Evolutionary conservation across 805 yeast genomes (phyloP).

Genomic region (Tetrapisispora namnaoensis): DNA sequence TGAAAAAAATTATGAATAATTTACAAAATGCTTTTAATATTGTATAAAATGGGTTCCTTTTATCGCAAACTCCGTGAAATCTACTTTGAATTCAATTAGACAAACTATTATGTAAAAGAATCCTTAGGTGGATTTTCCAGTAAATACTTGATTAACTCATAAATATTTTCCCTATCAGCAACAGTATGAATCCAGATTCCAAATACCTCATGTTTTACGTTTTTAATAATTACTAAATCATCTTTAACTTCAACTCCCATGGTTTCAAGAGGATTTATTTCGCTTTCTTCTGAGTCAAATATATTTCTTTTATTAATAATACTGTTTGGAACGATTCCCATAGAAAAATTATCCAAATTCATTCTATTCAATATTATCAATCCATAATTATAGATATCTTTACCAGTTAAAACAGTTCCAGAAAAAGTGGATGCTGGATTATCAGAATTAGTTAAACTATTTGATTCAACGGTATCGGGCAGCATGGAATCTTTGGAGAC

Average conservation of each 20-base stretch:
- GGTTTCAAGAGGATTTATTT: conserved; percentile 30
- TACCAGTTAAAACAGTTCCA: conserved; percentile 20
- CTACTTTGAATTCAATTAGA: too few relatives aligned
- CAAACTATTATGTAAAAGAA: conserved; percentile 18
- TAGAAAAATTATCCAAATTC: conserved; percentile 59
- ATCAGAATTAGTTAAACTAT: conserved; percentile 3
- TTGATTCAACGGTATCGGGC: conserved; percentile 9
- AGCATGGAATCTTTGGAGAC: conserved; percentile 18
- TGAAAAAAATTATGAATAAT: background rate
- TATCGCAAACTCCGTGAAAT: too few relatives aligned
- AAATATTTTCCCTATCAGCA: conserved; percentile 52
- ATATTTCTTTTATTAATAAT: conserved; percentile 35
- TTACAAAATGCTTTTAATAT: background rate
- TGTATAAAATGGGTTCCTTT: too few relatives aligned
- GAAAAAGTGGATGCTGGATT: conserved; percentile 3
- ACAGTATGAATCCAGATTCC: conserved; percentile 74
- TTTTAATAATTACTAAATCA: conserved; percentile 60
- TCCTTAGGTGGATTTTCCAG: conserved; percentile 28
- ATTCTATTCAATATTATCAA: conserved; percentile 57
- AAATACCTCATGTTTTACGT: conserved; percentile 56
- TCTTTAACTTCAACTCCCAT: conserved; percentile 62
- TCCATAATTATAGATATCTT: conserved; percentile 50
- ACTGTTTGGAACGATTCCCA: conserved; percentile 55
- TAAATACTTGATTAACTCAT: conserved; percentile 33
- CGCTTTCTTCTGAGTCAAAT: conserved; percentile 25